phyloP scores from a whole-genome alignment of 106 monocot species.

The Iris macrosiphon region DNA sequence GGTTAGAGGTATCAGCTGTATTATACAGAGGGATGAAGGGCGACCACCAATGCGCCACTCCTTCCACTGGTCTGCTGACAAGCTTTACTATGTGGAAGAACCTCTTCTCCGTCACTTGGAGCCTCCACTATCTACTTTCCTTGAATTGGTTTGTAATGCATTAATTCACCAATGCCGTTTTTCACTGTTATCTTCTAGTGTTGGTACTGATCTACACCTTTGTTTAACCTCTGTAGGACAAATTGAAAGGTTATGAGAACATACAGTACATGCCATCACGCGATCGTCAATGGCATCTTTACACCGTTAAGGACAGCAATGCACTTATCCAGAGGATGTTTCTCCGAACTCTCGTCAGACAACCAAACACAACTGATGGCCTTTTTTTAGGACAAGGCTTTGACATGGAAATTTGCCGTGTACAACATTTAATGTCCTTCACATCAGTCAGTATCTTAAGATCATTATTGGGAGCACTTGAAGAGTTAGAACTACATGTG shows the following conservation, averaged over 20 bases:
- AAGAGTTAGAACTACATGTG: conserved; percentile 82
- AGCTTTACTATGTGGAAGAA: conserved; percentile 73
- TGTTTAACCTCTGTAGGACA: conserved; percentile 41
- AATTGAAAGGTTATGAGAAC: conserved; percentile 78
- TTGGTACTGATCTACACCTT: background rate
- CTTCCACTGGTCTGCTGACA: conserved; percentile 81
- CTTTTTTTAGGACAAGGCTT: conserved; percentile 28
- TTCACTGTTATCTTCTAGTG: background rate
- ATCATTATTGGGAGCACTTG: conserved; percentile 71
- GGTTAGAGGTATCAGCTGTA: conserved; percentile 72
- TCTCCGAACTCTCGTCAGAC: conserved; percentile 84
- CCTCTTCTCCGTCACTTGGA: conserved; percentile 96
- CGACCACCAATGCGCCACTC: conserved; percentile 95
- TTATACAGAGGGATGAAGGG: conserved; percentile 98
- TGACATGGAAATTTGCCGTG: conserved; percentile 37
- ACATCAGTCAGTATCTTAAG: conserved; percentile 77
- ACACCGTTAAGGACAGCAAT: conserved; percentile 62
- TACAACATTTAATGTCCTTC: conserved; percentile 35
- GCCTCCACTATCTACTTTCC: conserved; percentile 96
- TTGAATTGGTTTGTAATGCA: conserved; percentile 70
- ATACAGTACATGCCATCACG: conserved; percentile 91
- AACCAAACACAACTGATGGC: conserved; percentile 48
- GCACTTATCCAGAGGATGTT: conserved; percentile 80
- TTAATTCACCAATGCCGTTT: background rate
- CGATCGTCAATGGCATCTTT: conserved; percentile 96